Conservation (phyloP, 2,329 filamentous ascomycete genomes). For the Xylaria multiplex region DNA sequence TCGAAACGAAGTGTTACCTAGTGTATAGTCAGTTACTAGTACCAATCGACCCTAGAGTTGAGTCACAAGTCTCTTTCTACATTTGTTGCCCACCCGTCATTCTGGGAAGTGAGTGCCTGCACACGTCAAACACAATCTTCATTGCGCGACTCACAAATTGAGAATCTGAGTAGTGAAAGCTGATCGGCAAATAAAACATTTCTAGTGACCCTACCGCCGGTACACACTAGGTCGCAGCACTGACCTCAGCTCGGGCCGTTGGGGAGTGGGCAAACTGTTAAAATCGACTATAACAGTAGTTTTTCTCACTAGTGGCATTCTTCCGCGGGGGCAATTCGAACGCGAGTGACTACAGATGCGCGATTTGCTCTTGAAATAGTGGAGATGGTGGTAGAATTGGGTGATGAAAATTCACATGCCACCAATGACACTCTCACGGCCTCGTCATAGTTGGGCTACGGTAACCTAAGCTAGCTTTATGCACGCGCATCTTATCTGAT, state of each 20-base stretch:
- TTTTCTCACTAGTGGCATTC: not conserved
- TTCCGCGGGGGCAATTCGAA: conserved; percentile 5
- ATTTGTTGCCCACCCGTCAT: not conserved
- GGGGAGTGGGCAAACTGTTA: not conserved
- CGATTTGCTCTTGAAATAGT: conserved; percentile 30
- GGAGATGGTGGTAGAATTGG: conserved; percentile 23
- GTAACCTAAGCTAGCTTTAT: conserved; percentile 35
- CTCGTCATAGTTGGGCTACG: conserved; percentile 19
- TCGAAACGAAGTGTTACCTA: conserved; percentile 9
- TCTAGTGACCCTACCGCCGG: not conserved
- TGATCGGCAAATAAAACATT: not conserved
- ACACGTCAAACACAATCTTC: not conserved
- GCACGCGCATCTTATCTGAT: conserved; percentile 63
- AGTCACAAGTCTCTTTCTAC: not conserved
- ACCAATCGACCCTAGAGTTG: not conserved
- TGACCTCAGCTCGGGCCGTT: not conserved
- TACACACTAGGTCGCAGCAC: not conserved
- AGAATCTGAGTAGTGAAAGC: not conserved
- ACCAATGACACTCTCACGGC: conserved; percentile 14
- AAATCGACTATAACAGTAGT: not conserved
- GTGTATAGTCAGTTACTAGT: not conserved
- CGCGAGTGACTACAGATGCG: conserved; percentile 19
- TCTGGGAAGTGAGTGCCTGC: not conserved
- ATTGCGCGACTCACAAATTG: not conserved
- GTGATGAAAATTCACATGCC: conserved; percentile 24